Evolutionary conservation across 2,329 filamentous ascomycete genomes (phyloP).

Genomic region (Stagonosporopsis vannaccii): DNA sequence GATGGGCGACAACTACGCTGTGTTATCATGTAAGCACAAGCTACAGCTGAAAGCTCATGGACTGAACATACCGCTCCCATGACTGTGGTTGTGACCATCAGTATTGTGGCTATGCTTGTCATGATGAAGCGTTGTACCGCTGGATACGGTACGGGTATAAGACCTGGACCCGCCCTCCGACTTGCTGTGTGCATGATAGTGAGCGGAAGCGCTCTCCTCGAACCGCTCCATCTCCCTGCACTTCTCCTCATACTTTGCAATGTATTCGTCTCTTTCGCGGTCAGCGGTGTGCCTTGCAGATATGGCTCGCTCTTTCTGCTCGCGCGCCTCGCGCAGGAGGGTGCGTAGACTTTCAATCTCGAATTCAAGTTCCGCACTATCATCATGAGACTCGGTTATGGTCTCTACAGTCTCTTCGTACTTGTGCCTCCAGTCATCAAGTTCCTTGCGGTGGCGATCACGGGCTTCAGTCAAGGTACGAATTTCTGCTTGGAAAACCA

Average conservation of each 20-base stretch:
- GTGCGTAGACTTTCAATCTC: constrained; percentile 32
- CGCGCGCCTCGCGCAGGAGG: constrained; percentile 31
- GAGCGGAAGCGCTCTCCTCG: constrained; percentile 25
- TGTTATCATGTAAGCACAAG: constrained; percentile 14
- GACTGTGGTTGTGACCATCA: constrained; percentile 5
- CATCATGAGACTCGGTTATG: constrained; percentile 30
- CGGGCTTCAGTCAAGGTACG: constrained; percentile 27
- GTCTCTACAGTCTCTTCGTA: constrained; percentile 35
- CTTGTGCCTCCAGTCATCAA: constrained; percentile 33
- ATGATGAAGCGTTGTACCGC: constrained; percentile 29
- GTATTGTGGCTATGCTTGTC: constrained; percentile 13
- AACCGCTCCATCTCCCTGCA: constrained; percentile 34
- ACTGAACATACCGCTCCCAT: constrained; percentile 17
- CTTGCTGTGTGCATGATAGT: constrained; percentile 23
- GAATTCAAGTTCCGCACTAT: constrained; percentile 32
- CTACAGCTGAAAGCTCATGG: neutral
- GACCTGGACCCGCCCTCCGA: constrained; percentile 15
- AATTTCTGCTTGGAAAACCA: constrained; percentile 32
- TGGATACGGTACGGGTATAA: constrained; percentile 22
- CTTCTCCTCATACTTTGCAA: constrained; percentile 35
- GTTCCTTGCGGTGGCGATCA: constrained; percentile 29
- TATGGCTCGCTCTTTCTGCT: constrained; percentile 36
- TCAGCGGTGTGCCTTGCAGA: constrained; percentile 31
- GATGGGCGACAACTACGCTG: constrained; percentile 5
- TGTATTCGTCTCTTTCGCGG: constrained; percentile 32